Conservation (phyloP, 2,329 filamentous ascomycete species). For the Trichoderma koningiopsis region DNA sequence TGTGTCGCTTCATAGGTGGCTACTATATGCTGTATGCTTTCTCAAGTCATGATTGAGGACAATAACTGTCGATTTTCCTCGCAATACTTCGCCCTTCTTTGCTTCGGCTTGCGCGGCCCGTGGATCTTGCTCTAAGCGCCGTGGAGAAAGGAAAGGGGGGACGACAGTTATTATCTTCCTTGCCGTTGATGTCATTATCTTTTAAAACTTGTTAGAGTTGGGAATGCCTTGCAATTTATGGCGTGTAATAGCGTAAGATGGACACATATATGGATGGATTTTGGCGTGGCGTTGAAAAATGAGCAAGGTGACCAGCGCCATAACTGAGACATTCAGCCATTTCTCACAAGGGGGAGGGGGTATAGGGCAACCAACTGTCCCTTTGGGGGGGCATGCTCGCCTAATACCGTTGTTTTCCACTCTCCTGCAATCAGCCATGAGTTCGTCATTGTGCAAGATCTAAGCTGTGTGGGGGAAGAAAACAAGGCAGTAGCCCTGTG, state of each 20-base stretch:
- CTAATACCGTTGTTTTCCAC: neutral
- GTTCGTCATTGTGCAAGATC: conserved; percentile 4
- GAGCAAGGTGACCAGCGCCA: neutral
- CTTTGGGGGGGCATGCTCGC: neutral
- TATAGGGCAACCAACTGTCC: neutral
- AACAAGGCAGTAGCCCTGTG: neutral
- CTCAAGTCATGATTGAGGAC: neutral
- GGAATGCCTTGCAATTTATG: neutral
- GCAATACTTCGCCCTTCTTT: neutral
- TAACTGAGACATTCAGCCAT: neutral
- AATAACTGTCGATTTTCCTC: neutral
- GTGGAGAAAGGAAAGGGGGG: neutral
- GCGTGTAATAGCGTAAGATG: neutral
- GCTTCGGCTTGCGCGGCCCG: neutral
- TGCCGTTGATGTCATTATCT: neutral
- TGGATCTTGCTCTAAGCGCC: neutral
- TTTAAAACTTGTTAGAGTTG: neutral
- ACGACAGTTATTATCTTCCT: neutral
- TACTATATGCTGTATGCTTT: neutral
- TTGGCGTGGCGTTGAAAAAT: neutral
- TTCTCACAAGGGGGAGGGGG: neutral
- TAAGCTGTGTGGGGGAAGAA: neutral
- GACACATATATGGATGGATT: neutral
- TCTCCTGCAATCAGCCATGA: neutral
- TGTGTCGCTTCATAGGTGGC: neutral